Evolutionary conservation across 768 basidiomycete species (phyloP).

Genomic region (Termitomyces sp.): DNA sequence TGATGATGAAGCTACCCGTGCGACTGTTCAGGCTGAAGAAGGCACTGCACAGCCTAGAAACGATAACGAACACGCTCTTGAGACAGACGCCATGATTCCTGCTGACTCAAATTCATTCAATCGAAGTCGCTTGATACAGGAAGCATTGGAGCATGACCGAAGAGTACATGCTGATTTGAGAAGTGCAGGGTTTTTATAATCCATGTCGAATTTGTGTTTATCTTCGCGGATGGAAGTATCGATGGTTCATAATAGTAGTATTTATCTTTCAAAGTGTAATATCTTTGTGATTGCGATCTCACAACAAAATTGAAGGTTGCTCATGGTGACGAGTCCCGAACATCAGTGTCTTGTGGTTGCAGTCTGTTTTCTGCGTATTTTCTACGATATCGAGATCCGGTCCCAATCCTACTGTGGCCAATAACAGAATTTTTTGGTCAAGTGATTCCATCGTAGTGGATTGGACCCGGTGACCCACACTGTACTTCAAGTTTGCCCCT

Average conservation of each 20-base stretch:
- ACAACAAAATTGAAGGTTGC: not conserved
- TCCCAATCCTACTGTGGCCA: not conserved
- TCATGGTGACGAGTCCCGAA: no score
- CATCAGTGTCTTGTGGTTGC: no score
- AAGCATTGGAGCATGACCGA: slow-evolving; percentile 48
- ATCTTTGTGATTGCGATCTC: not conserved
- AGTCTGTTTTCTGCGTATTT: no score
- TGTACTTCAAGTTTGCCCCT: not conserved
- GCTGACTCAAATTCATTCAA: slow-evolving; percentile 35
- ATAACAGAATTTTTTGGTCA: not conserved
- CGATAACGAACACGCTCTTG: slow-evolving; percentile 20
- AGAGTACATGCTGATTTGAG: slow-evolving; percentile 55
- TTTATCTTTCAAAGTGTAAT: not conserved
- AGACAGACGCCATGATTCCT: slow-evolving; percentile 34
- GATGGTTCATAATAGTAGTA: not conserved
- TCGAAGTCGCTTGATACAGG: slow-evolving; percentile 33
- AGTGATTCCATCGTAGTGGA: not conserved
- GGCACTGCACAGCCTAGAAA: slow-evolving; percentile 14
- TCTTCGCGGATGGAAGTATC: not conserved
- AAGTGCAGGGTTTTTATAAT: slow-evolving; percentile 57
- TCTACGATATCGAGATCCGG: not conserved
- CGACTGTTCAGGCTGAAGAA: slow-evolving; percentile 23
- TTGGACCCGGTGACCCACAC: not conserved
- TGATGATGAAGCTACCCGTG: slow-evolving; percentile 21
- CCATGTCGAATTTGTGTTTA: not conserved